Base-by-base conservation (phyloP, 2,329 filamentous ascomycete species). In the Mycosphaerella sp. region DNA sequence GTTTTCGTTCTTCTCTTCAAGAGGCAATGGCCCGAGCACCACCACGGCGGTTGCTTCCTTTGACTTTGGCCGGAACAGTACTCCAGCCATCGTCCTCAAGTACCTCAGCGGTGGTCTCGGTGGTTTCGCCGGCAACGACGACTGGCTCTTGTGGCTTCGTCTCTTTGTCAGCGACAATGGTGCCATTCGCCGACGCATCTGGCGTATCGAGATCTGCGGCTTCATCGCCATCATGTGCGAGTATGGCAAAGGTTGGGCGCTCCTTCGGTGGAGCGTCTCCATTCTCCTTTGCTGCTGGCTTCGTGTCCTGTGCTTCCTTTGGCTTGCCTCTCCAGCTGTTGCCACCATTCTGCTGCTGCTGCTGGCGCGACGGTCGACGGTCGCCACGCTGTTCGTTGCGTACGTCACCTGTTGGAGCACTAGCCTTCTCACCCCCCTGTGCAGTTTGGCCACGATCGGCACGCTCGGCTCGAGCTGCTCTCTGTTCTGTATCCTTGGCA, bases 401-500 rank as follows among this genome's bases (percentile, higher is more conserved):
- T 8, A 35, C 39, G 32, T 73, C 72, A 61, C 76, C 75, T 47
- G 75, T 75, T 7, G 72, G 75, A 34, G 76, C 59, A 17, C 56
- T 59, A 35, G 56, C 59, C 62, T 69, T 56, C 53, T 62, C 55
- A 58, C 62, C 43, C 21, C 30, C 13, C 30, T 34, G 30, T 10
- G 30, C 30, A 34, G 61, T 46, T 46, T 72, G 66, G 27, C 63
- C 63, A 36, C 57, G 59, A 45, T 65, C 63, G 42, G 62, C 59
- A 52, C 64, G 56, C 14, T 65, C 64, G 10, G 59, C 64, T 40
- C 64, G 62, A 10, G 59, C 77, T 54, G 80, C 77, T 68, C 82
- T 82, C 18, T 79, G 71, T n/a, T 76, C 77, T 44, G 81, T 78
- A 61, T 86, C 84, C 45, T 78, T 77, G 27, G 71, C 70, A 50